phyloP scores from a whole-genome alignment of 345 rosid genomes.

The Cardiospermum halicacabum region DNA sequence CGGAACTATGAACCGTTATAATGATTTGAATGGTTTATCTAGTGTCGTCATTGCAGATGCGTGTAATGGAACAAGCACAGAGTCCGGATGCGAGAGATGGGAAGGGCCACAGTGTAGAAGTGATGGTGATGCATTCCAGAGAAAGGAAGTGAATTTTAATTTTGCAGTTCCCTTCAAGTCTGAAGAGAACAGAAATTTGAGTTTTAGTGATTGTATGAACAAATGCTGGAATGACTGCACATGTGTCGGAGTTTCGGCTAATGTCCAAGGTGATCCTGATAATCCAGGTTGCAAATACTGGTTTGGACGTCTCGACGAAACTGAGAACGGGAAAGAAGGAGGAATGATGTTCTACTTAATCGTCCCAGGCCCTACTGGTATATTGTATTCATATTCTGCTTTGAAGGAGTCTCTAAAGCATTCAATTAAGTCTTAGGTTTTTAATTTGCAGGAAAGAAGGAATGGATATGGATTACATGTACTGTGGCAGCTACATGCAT shows the following conservation, averaged over 20 bases:
- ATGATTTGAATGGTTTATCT: neutral
- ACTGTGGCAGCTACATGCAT: too few species aligned
- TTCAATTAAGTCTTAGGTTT: neutral
- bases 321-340: neutral
- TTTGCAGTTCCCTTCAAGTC: neutral
- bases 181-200: neutral
- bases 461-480: neutral
- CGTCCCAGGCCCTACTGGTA: neutral
- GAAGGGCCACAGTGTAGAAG: neutral
- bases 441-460: neutral
- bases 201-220: neutral
- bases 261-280: neutral
- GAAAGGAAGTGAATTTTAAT: neutral
- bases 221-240: neutral
- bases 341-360: neutral
- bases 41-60: too few species aligned
- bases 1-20: neutral
- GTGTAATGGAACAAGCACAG: neutral
- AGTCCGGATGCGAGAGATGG: neutral
- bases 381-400: neutral
- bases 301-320: neutral
- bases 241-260: neutral
- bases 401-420: neutral
- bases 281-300: neutral
- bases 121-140: neutral